A percentile compares a stretch with the other conserved stretches of the same genome.
phyloP scores from a whole-genome alignment of 179 eudicot species.

The Nepenthes alata region DNA sequence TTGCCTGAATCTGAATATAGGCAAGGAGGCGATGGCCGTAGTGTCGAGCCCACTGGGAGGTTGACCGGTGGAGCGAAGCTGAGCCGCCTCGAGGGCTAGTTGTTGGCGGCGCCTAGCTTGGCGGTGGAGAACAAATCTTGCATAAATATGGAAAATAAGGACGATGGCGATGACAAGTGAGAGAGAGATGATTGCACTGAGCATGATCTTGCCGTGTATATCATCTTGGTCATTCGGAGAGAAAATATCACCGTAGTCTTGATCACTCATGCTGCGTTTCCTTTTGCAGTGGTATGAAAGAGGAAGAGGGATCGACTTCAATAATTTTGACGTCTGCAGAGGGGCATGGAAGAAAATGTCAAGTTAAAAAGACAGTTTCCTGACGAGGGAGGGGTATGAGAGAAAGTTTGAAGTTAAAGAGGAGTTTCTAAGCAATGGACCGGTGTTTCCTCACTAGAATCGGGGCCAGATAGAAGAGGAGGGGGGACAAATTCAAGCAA shows the following conservation, averaged over 20 bases:
- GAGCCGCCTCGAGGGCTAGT: not conserved
- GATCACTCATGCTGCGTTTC: not conserved
- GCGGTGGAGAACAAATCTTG: slow-evolving; percentile 21
- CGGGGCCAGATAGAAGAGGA: too few species aligned
- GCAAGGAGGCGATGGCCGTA: slow-evolving; percentile 25
- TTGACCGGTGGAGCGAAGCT: slow-evolving; percentile 1
- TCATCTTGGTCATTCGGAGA: slow-evolving; percentile 8
- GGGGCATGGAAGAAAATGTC: too few species aligned
- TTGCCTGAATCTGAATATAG: slow-evolving; percentile 21
- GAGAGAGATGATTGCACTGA: slow-evolving; percentile 37
- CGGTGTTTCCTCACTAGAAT: too few species aligned
- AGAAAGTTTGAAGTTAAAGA: too few species aligned
- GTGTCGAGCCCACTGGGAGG: slow-evolving; percentile 32
- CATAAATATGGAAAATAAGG: slow-evolving; percentile 38
- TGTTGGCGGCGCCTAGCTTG: slow-evolving; percentile 9
- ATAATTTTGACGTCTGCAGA: too few species aligned
- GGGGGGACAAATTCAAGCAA: too few species aligned
- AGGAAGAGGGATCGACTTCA: too few species aligned
- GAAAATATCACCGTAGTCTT: not conserved
- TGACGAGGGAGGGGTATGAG: too few species aligned
- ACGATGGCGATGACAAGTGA: slow-evolving; percentile 36
- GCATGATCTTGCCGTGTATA: slow-evolving; percentile 32
- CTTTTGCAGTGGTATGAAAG: not conserved
- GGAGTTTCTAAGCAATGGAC: too few species aligned
- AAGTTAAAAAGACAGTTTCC: too few species aligned